These are phyloP conservation scores for Hypocreales sp. DNA, from an alignment of 2,329 filamentous ascomycete genomes.

Conservation along the genomic window DNA sequence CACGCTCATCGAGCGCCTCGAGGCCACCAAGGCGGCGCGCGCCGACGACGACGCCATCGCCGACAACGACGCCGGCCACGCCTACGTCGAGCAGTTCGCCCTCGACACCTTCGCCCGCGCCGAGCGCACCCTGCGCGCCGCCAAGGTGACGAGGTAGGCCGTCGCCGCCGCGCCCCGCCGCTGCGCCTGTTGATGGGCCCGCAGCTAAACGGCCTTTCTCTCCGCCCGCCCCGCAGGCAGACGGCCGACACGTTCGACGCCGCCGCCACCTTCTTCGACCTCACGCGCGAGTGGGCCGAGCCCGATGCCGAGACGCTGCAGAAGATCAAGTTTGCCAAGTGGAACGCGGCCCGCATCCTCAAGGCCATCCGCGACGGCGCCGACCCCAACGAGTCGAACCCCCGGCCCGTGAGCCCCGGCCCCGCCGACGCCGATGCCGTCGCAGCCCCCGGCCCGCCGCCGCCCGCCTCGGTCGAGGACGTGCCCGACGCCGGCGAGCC, in stretches of 20 bases:
- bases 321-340: conserved; percentile 95
- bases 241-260: conserved; percentile 91
- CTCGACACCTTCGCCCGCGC: conserved; percentile 76
- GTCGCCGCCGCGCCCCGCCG: too few species aligned
- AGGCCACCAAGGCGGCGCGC: conserved; percentile 45
- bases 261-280: conserved; percentile 79
- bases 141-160: conserved; percentile 68
- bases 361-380: conserved; percentile 83
- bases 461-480: conserved; percentile 36
- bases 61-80: conserved; percentile 75
- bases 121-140: conserved; percentile 64
- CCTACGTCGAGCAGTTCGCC: conserved; percentile 89
- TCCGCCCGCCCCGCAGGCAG: too few species aligned
- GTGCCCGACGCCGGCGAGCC: conserved; percentile 27
- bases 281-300: conserved; percentile 70
- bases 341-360: conserved; percentile 79
- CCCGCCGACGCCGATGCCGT: conserved; percentile 10
- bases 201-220: too few species aligned
- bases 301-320: conserved; percentile 60
- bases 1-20: conserved; percentile 78
- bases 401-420: conserved; percentile 38
- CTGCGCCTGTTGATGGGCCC: too few species aligned
- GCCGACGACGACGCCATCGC: conserved; percentile 66
- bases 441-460: conserved; percentile 23
- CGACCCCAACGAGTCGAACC: conserved; percentile 86